Evolutionary conservation across 108 stramenopile species (phyloP).

Genomic region (Nitzschia sp.): DNA sequence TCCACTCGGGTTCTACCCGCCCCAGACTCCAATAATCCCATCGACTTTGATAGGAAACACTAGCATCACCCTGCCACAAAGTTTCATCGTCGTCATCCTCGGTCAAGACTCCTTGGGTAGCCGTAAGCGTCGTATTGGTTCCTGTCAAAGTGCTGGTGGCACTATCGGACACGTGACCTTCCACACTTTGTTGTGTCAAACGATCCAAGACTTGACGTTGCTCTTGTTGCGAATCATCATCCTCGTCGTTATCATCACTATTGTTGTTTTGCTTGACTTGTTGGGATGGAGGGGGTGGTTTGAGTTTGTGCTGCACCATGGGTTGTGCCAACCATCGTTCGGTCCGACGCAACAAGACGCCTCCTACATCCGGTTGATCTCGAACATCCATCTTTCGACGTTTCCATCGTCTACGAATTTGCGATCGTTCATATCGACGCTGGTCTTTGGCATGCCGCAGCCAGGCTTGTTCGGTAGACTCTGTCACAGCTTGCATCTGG

Average conservation of each 20-base stretch:
- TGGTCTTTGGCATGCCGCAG: constrained; percentile 7
- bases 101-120: background rate
- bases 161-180: constrained; percentile 1
- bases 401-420: constrained; percentile 27
- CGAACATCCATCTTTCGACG: constrained; percentile 27
- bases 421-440: background rate
- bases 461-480: constrained; percentile 29
- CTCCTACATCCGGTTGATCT: constrained; percentile 32
- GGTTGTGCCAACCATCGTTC: constrained; percentile 5
- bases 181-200: constrained; percentile 20
- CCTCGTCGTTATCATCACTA: background rate
- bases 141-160: background rate
- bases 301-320: constrained; percentile 4
- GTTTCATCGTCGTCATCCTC: constrained; percentile 1
- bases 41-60: constrained; percentile 1
- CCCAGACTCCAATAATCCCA: constrained; percentile 38
- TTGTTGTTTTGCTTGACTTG: constrained; percentile 1
- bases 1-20: constrained; percentile 5
- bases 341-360: constrained; percentile 12
- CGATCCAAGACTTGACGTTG: constrained; percentile 30
- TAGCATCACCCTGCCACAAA: background rate
- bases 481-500: background rate
- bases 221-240: constrained; percentile 39
- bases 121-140: background rate
- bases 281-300: constrained; percentile 1